phyloP scores from a whole-genome alignment of 1,139 yeast genomes.

The Wickerhamiella infanticola region DNA sequence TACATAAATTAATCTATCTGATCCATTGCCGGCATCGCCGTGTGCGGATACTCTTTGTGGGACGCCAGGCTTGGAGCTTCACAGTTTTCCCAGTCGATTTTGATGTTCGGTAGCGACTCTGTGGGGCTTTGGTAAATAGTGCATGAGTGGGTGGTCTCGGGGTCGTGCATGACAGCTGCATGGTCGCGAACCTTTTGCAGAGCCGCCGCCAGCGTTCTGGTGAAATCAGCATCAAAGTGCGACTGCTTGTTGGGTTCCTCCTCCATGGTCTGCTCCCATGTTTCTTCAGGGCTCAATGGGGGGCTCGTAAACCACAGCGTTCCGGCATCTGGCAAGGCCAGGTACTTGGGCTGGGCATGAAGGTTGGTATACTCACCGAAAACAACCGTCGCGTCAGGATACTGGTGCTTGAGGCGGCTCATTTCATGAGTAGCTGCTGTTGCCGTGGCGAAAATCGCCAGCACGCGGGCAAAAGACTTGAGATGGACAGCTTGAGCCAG shows the following conservation, averaged over 20 bases:
- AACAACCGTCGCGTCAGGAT: conserved; percentile 11
- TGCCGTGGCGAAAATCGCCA: conserved; percentile 21
- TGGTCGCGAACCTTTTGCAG: conserved; percentile 3
- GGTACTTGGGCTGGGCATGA: conserved; percentile 12
- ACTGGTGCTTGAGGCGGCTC: conserved; percentile 4
- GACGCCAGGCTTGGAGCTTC: neutral
- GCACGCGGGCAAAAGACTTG: conserved; percentile 23
- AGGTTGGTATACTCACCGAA: conserved; percentile 16
- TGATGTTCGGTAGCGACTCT: neutral
- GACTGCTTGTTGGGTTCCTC: conserved; percentile 25
- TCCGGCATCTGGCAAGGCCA: conserved; percentile 28
- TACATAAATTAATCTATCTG: neutral
- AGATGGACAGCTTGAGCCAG: conserved; percentile 24
- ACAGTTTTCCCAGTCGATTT: neutral
- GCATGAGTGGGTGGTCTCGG: neutral
- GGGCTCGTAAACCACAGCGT: conserved; percentile 29
- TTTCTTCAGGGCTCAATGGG: conserved; percentile 32
- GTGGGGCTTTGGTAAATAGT: neutral
- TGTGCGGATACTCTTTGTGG: conserved; percentile 10
- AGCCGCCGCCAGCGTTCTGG: conserved; percentile 10
- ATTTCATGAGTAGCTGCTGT: conserved; percentile 18
- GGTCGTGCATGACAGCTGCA: neutral
- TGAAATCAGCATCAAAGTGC: conserved; percentile 14
- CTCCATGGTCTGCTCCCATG: conserved; percentile 26
- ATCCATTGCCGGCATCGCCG: neutral